Evolutionary conservation across 768 basidiomycete genomes (phyloP).

Genomic region (Brasilioporus rufonigricans): DNA sequence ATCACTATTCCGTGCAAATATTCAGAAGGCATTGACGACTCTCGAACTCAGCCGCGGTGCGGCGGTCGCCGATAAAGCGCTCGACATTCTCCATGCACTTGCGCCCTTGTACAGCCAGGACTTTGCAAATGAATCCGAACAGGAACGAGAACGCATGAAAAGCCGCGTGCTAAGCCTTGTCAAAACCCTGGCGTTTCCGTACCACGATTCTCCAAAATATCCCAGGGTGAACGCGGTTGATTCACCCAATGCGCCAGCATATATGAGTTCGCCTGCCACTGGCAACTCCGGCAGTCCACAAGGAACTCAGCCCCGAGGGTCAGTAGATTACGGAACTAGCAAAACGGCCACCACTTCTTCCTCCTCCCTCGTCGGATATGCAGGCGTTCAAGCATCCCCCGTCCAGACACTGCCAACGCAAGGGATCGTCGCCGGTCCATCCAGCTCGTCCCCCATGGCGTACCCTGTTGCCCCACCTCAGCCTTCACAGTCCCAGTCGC

Average conservation of each 20-base stretch:
- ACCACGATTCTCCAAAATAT: constrained; percentile 63
- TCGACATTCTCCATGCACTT: constrained; percentile 66
- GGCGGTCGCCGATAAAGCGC: constrained; percentile 71
- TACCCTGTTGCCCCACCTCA: constrained; percentile 23
- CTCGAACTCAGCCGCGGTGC: constrained; percentile 64
- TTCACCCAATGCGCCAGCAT: constrained; percentile 47
- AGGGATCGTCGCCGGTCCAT: constrained; percentile 16
- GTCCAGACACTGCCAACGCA: constrained; percentile 22
- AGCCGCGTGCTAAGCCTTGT: constrained; percentile 62
- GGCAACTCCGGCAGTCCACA: constrained; percentile 59
- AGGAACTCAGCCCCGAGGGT: constrained; percentile 25
- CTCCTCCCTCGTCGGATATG: constrained; percentile 29
- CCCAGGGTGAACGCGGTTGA: constrained; percentile 43
- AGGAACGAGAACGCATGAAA: constrained; percentile 58
- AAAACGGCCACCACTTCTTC: constrained; percentile 20
- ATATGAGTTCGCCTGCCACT: constrained; percentile 53
- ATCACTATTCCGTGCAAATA: constrained; percentile 70
- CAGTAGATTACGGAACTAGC: constrained; percentile 25
- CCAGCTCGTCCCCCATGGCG: constrained; percentile 24
- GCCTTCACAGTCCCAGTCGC: constrained; percentile 22
- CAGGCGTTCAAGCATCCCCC: constrained; percentile 20
- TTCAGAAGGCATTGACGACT: constrained; percentile 63
- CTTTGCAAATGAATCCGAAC: constrained; percentile 47
- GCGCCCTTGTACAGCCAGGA: constrained; percentile 72
- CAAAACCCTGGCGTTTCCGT: constrained; percentile 78